phyloP scores from a whole-genome alignment of 139 green algal genomes.

The Chlorella ohadii region DNA sequence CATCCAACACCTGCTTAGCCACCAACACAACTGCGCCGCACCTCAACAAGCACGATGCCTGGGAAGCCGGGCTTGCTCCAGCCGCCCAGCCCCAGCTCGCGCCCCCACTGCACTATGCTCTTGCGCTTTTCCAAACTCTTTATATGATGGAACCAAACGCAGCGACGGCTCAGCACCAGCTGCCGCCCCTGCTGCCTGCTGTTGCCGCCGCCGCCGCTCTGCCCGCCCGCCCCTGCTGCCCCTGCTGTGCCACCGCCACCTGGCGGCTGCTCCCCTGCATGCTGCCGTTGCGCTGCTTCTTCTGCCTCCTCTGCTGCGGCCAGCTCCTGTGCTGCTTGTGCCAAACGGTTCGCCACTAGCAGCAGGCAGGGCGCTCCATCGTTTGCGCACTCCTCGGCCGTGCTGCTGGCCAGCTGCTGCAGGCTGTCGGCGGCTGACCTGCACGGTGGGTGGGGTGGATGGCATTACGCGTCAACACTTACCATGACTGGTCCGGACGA shows the following conservation, averaged over 20 bases:
- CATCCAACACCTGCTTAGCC: no score
- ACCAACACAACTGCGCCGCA: not conserved
- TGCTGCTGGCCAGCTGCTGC: slow-evolving; percentile 3
- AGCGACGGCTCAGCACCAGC: slow-evolving; percentile 18
- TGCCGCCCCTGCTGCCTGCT: not conserved
- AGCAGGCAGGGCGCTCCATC: slow-evolving; percentile 20
- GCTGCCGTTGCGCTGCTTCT: not conserved
- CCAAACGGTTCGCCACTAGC: not conserved
- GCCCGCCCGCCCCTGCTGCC: not conserved
- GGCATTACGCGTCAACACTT: no score
- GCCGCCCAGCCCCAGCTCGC: slow-evolving; percentile 59
- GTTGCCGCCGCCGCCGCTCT: no score
- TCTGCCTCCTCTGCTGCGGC: not conserved
- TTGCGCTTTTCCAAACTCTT: slow-evolving; percentile 74
- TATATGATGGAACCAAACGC: slow-evolving; percentile 83
- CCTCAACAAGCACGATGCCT: slow-evolving; percentile 33
- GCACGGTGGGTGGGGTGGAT: not conserved
- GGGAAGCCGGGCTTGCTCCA: slow-evolving; percentile 70
- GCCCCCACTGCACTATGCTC: slow-evolving; percentile 62
- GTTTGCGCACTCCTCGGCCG: not conserved
- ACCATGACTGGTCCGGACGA: no score
- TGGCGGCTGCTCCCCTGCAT: not conserved
- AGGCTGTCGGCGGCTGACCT: not conserved
- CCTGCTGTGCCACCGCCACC: not conserved
- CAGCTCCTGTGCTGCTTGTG: not conserved